These are phyloP conservation scores for Apiotrichum gracile DNA, from an alignment of 1,284 basidiomycete species.

Conservation along the genomic window DNA sequence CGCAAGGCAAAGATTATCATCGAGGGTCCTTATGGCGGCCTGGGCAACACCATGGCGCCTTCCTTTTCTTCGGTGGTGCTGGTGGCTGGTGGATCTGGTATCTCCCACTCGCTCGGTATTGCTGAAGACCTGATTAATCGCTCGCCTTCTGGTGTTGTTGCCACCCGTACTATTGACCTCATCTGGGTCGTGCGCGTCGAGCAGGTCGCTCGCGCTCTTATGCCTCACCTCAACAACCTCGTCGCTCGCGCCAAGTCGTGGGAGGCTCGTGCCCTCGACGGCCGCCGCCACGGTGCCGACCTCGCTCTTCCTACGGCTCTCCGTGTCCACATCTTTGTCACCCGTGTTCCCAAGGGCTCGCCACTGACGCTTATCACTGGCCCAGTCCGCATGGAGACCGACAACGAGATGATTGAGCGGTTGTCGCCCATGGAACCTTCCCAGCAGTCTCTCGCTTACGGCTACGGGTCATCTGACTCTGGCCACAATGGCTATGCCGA, in stretches of 20 bases:
- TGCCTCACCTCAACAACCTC: conserved; percentile 32
- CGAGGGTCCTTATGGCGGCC: conserved; percentile 46
- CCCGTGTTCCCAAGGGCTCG: conserved; percentile 30
- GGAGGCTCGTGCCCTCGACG: conserved; percentile 28
- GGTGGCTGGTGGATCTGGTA: conserved; percentile 44
- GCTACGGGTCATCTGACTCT: background rate
- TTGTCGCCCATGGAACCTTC: background rate
- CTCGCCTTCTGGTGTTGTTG: conserved; percentile 39
- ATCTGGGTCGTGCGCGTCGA: conserved; percentile 43
- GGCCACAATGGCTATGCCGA: background rate
- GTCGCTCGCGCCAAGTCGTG: conserved; percentile 34
- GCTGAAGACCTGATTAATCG: conserved; percentile 36
- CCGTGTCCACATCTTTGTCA: conserved; percentile 39
- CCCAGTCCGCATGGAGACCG: background rate
- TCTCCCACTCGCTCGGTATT: conserved; percentile 36
- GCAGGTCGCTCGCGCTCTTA: conserved; percentile 33
- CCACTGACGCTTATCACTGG: conserved; percentile 28
- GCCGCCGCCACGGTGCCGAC: conserved; percentile 19
- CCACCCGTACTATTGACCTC: conserved; percentile 40
- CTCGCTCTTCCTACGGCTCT: conserved; percentile 28
- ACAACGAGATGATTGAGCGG: background rate
- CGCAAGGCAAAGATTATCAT: conserved; percentile 24
- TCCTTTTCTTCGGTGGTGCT: conserved; percentile 43
- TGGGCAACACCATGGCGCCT: conserved; percentile 38
- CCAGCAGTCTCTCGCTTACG: background rate